Evolutionary conservation across 495 filamentous ascomycete species (phyloP), one percentile per base, ranked within the genome.

Genomic region (Daldinia childiae): DNA sequence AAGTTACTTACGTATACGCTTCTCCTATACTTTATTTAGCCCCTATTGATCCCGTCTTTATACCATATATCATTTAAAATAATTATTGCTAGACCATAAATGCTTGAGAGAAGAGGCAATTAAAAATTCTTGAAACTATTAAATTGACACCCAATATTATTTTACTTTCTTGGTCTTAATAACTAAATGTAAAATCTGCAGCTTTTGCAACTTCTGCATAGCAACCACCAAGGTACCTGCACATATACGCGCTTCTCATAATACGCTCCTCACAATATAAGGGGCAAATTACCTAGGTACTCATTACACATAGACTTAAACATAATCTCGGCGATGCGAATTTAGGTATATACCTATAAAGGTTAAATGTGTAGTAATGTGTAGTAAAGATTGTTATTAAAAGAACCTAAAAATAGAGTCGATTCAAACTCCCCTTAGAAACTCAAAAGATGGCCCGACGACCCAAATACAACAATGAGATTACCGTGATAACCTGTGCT

Each of bases 401-500:
- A 5, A 48, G 19, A 48, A 14, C 34, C 34, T 36, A 36, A 3
- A 36, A 36, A 34, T 7, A 59, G n/a, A 34, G 45, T 34, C 57
- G 29, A 51, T 36, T 67, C 56, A 41, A 64, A 61, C 59, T 57
- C 60, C 63, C 69, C 48, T 19, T 30, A 62, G 57, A 57, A 67
- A 64, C 54, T 61, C 36, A 72, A 68, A 68, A 59, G 19, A 68
- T 15, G 12, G 59, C 56, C 21, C 64, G 30, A 56, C 59, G 64
- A 34, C 55, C 64, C 30, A 64, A 34, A 59, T 68, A 68, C 56
- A 72, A 19, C n/a, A 71, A 11, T 30, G 65, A 14, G 55, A 66
- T 64, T 24, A 72, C 59, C 32, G 62, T 61, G 12, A 74, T 24
- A 7, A 71, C 39, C 43, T 75, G 69, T 32, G 59, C 58, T 34